Conservation (phyloP, 2,329 filamentous ascomycete genomes). For the Tricladium varicosporioides region DNA sequence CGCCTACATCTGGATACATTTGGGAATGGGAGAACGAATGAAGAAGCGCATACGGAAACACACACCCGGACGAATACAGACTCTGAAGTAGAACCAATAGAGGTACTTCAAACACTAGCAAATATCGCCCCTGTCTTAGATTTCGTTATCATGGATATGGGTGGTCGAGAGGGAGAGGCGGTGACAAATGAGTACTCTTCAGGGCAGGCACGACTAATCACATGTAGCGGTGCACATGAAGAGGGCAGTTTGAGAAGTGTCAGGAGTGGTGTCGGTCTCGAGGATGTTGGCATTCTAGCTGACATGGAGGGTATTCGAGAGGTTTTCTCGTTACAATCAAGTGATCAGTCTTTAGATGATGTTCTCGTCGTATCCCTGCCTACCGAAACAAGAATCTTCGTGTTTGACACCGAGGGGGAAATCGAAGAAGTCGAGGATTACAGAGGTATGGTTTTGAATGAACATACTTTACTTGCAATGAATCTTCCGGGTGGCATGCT, state of each 20-base stretch:
- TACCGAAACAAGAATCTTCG: constrained; percentile 79
- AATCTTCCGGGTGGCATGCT: constrained; percentile 64
- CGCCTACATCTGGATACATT: constrained; percentile 50
- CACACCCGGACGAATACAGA: too few relatives aligned
- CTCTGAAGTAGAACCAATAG: constrained; percentile 39
- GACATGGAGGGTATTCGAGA: constrained; percentile 73
- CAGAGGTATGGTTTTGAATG: constrained; percentile 64
- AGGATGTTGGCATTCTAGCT: constrained; percentile 79
- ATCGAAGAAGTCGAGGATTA: constrained; percentile 86
- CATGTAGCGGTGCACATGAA: constrained; percentile 85
- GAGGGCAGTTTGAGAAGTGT: constrained; percentile 89
- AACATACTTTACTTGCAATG: constrained; percentile 68
- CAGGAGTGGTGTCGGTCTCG: constrained; percentile 87
- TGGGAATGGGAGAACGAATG: too few relatives aligned
- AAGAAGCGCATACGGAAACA: too few relatives aligned
- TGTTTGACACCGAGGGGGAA: constrained; percentile 69
- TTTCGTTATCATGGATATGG: constrained; percentile 95
- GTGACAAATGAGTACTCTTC: constrained; percentile 90
- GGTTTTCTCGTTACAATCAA: constrained; percentile 65
- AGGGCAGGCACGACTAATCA: constrained; percentile 89
- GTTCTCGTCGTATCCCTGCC: constrained; percentile 78
- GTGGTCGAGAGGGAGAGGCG: constrained; percentile 74
- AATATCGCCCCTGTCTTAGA: constrained; percentile 93
- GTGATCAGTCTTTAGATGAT: constrained; percentile 55
- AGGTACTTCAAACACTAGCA: constrained; percentile 69